A percentile compares a stretch with the other conserved stretches of the same genome.
These are phyloP conservation scores for Lactarius deliciosus DNA, from an alignment of 768 basidiomycete species.

Conservation along the genomic window DNA sequence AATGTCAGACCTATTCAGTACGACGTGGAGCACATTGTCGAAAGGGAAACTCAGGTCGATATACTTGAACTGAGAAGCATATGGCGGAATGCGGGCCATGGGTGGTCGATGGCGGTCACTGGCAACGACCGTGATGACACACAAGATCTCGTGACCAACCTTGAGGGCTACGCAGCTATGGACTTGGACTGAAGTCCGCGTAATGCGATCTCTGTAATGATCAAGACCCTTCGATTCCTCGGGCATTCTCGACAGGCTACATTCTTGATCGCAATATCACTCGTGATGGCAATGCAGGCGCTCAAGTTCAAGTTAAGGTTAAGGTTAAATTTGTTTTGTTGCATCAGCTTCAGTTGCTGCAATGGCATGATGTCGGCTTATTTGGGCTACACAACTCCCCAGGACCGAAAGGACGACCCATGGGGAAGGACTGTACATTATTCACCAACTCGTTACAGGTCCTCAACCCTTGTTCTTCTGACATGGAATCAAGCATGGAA, in stretches of 20 bases:
- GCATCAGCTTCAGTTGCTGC: too few species aligned
- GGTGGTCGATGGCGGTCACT: too few species aligned
- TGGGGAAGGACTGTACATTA: neutral
- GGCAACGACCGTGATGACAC: too few species aligned
- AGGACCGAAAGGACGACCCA: neutral
- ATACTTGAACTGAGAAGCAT: conserved; percentile 27
- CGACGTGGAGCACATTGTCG: conserved; percentile 24
- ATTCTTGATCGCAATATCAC: neutral
- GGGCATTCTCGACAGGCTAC: too few species aligned
- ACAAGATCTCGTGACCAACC: neutral
- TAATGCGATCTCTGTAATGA: too few species aligned
- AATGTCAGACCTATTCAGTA: conserved; percentile 24
- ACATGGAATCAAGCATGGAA: too few species aligned
- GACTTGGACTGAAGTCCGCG: too few species aligned
- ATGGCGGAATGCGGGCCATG: conserved; percentile 7
- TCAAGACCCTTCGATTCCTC: too few species aligned
- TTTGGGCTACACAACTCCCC: neutral
- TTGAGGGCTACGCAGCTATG: too few species aligned
- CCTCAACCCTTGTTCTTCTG: neutral
- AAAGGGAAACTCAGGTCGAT: conserved; percentile 26
- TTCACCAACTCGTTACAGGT: neutral
- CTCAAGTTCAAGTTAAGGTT: neutral
- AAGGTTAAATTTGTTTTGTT: neutral
- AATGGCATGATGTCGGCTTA: neutral
- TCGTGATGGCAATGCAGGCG: neutral